Evolutionary conservation across 768 basidiomycete genomes (phyloP).

Genomic region (Hypsizygus marmoreus): DNA sequence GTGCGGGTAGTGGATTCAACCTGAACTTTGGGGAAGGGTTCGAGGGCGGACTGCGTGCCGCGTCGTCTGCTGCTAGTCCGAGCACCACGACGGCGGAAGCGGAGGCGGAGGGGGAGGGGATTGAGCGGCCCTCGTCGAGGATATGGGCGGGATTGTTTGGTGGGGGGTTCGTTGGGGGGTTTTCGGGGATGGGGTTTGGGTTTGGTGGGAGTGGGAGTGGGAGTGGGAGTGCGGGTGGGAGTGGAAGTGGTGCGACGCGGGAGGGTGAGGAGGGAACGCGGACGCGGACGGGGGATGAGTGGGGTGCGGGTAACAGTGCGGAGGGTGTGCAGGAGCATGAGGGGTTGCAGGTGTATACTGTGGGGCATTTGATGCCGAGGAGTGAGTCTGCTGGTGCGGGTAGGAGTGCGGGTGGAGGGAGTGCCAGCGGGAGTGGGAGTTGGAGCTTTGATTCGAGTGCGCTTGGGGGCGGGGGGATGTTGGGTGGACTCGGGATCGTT

Average conservation of each 20-base stretch:
- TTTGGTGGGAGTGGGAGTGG: background rate
- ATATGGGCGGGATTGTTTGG: too few species aligned
- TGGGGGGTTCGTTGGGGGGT: too few species aligned
- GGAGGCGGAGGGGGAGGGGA: too few species aligned
- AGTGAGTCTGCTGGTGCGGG: constrained; percentile 42
- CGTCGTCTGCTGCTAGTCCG: too few species aligned
- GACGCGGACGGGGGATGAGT: background rate
- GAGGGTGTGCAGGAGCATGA: constrained; percentile 45
- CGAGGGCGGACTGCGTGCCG: too few species aligned
- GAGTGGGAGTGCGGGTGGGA: constrained; percentile 19
- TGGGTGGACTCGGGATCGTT: constrained; percentile 20
- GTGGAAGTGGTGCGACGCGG: background rate
- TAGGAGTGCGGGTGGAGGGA: constrained; percentile 31
- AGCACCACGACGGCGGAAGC: too few species aligned
- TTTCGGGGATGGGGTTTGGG: background rate
- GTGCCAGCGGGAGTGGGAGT: constrained; percentile 49
- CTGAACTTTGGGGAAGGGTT: too few species aligned
- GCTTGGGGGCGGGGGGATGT: constrained; percentile 28
- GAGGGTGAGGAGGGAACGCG: constrained; percentile 2
- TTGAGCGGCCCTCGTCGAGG: too few species aligned
- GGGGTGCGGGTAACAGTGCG: constrained; percentile 7
- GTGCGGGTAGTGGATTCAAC: too few species aligned
- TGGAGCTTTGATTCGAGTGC: constrained; percentile 57
- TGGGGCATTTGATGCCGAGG: constrained; percentile 73
- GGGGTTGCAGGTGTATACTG: constrained; percentile 78